Base-by-base conservation (phyloP, 192 early-diverging fungal genomes). In the Bifiguratus adelaidae region DNA sequence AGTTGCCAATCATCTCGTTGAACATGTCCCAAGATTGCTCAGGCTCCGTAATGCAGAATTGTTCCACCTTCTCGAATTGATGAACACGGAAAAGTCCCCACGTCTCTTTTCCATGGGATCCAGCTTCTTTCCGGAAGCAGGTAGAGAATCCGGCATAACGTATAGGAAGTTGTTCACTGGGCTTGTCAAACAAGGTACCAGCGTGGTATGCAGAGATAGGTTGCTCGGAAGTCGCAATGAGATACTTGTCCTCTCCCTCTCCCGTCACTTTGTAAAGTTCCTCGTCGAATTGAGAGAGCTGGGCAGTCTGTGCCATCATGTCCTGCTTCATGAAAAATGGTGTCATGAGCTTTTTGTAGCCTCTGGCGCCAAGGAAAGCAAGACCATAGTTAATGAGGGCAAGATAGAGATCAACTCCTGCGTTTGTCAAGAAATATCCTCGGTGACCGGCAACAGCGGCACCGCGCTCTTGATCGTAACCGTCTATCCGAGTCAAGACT, bases 61-160 rank as follows among this genome's bases (percentile, higher is more conserved):
- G 96, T 77, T 99, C 96, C 41, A 99, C 72, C 78, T 99, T 99
- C 63, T 99, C 96, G 58, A 99, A 99, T 80, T 99, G 96, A 68
- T 99, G 96, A 22, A 99, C 94, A 37, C 96, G 88, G 83, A 99
- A 99, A 53, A 96, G 88, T 45, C 96, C 96, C 93, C 91, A 91
- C 16, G 88, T 97, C 60, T 99, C 96, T 51, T 89, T 79, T 41
- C 96, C 96, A 58, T 89, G 87, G 0, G 92, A 88, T 46, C 96
- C 96, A 24, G 96, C 96, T 73, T 99, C 96, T 61, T 99, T 99
- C 47, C 96, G 87, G 85, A 99, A 99, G 70, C 94, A 97, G 30
- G 96, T 96, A 34, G 93, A 96, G 66, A 86, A 86, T 27, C 96
- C 96, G 24, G 94, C 96, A 61, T 94, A 88, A 52, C 69, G 67